Percentiles rank a stretch among this genome's conserved stretches.
These are phyloP conservation scores for Aspergillus heteromorphus DNA, from an alignment of 495 filamentous ascomycete species.

Conservation along the genomic window DNA sequence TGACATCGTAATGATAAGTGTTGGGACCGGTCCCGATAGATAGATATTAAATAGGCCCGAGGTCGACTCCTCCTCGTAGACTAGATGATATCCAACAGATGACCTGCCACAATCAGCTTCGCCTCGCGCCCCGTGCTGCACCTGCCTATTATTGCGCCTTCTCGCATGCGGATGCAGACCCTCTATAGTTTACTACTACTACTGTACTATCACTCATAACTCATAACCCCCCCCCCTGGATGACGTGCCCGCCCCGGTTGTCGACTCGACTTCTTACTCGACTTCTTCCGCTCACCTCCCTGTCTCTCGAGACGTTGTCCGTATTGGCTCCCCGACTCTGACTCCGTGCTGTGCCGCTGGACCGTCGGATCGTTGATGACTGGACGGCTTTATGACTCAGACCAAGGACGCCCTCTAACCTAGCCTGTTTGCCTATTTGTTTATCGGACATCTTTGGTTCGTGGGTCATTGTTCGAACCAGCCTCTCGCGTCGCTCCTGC, in stretches of 20 bases:
- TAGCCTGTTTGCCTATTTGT: neutral
- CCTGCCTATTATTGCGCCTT: neutral
- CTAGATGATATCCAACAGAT: conserved; percentile 9
- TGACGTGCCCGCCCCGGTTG: neutral
- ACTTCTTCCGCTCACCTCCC: no score
- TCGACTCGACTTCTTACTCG: neutral
- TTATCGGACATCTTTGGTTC: conserved; percentile 2
- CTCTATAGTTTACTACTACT: neutral
- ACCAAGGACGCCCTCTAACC: conserved; percentile 1
- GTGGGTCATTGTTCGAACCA: neutral
- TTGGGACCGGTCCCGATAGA: conserved; percentile 8
- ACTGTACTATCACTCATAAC: neutral
- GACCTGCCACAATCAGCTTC: conserved; percentile 21
- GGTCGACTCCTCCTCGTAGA: neutral
- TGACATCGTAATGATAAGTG: neutral
- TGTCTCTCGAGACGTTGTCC: neutral
- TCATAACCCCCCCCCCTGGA: neutral
- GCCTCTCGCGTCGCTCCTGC: no score
- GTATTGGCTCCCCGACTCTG: neutral
- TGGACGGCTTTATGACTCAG: conserved; percentile 4
- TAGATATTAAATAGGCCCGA: neutral
- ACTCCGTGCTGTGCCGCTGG: neutral
- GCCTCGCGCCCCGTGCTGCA: conserved; percentile 18
- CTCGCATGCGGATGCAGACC: neutral
- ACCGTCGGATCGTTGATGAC: conserved; percentile 2